Conservation (phyloP, 2,329 filamentous ascomycete species). For the Colletotrichum sidae region DNA sequence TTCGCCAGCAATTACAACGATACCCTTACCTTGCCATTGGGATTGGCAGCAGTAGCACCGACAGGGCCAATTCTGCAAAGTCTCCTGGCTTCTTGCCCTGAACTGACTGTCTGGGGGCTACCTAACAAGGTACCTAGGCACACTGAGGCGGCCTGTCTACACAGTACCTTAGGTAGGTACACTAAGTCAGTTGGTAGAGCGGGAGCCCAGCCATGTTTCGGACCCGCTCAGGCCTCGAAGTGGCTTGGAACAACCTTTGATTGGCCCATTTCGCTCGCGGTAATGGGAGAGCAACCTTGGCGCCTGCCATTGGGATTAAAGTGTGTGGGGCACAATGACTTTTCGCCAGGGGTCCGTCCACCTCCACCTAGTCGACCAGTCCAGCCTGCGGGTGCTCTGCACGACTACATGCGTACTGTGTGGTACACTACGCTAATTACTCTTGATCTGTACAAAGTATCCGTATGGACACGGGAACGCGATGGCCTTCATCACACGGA, state of each 20-base stretch:
- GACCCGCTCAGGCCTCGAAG: constrained; percentile 22
- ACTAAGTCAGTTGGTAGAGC: neutral
- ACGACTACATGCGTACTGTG: no score
- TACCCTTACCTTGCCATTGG: constrained; percentile 5
- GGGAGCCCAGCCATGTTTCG: constrained; percentile 25
- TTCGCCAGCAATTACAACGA: neutral
- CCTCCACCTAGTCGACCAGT: neutral
- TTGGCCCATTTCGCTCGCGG: constrained; percentile 16
- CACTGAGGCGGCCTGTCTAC: no score
- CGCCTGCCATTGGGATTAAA: constrained; percentile 24
- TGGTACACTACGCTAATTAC: no score
- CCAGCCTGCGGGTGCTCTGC: no score
- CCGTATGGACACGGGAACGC: no score
- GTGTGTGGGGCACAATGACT: constrained; percentile 22
- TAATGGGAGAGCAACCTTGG: constrained; percentile 17
- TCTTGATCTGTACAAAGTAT: no score
- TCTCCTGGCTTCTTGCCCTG: no score
- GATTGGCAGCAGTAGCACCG: neutral
- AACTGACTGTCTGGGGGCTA: no score
- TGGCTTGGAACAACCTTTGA: constrained; percentile 30
- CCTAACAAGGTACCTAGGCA: no score
- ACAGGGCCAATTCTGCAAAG: no score
- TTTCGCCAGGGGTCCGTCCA: constrained; percentile 4
- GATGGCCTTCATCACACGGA: no score
- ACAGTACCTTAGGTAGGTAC: no score